Base-by-base conservation (phyloP, 2,329 filamentous ascomycete genomes). In the Penicillium sp. region DNA sequence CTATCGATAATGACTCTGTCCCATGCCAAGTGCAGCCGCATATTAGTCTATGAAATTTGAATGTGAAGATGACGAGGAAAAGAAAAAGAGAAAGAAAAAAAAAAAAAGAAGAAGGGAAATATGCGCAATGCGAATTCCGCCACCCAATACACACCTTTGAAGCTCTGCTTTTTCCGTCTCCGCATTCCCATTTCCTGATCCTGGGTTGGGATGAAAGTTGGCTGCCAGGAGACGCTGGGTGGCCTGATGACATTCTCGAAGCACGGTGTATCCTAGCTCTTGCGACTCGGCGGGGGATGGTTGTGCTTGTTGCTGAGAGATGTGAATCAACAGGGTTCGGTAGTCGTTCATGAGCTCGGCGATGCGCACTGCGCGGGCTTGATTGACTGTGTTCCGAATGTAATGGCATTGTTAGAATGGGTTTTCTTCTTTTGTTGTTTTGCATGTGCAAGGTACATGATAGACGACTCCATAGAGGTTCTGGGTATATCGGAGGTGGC, bases 301-400 rank as follows among this genome's bases (percentile, higher is more conserved):
- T 18, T 72, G 71, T 27, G 74, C 70, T 49, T 75, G 73, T 49
- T 80, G 73, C 51, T 79, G 73, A 28, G 75, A 72, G 48, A 84
- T 79, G 61, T 82, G 79, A 52, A 77, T 66, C 54, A 83, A 77
- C 4, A 83, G 67, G 47, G 78, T 80, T 45, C 80, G 78, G 62
- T 81, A 84, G 67, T 84, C 81, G 53, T 76, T 76, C 70, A 84
- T 80, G 61, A 84, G 76, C 65, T 84, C 81, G 40, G 79, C 73
- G 55, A 84, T 69, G 56, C 81, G 76, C 64, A 84, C 72, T 43
- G 81, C 81, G 60, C 81, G 78, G 49, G 79, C 79, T 62, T 83
- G 75, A 61, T 84, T 84, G 57, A 82, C 81, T 84, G 62, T 49
- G 38, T n/a, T 27, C 13, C 24, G 18, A 39, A 48, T 56, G 12